These are phyloP conservation scores for Quercus robur DNA, from an alignment of 306 rosid species.

Conservation along the genomic window DNA sequence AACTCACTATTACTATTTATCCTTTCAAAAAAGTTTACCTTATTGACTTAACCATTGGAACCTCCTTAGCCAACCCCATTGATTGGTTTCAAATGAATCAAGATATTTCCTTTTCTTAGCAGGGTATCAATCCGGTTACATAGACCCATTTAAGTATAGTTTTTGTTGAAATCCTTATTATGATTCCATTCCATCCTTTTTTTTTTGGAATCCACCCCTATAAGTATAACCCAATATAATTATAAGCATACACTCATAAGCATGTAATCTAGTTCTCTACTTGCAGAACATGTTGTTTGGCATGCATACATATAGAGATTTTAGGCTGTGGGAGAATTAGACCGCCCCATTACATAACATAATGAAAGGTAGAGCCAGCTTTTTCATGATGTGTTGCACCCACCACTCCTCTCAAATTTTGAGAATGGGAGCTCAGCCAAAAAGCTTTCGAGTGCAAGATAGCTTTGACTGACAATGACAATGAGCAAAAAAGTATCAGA, in stretches of 20 bases:
- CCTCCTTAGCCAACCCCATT: too few relatives aligned
- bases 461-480: slow-evolving; percentile 30
- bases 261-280: neutral
- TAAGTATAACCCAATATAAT: neutral
- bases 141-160: too few relatives aligned
- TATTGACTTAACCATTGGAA: too few relatives aligned
- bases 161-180: too few relatives aligned
- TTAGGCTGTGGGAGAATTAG: neutral
- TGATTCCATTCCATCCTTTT: too few relatives aligned
- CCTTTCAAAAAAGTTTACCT: too few relatives aligned
- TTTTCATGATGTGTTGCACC: slow-evolving; percentile 35
- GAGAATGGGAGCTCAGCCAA: slow-evolving; percentile 17
- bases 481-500: neutral
- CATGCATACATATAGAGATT: neutral
- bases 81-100: too few relatives aligned
- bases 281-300: neutral
- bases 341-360: neutral
- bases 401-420: slow-evolving; percentile 31
- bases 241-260: neutral
- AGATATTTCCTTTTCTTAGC: too few relatives aligned
- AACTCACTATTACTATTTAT: too few relatives aligned
- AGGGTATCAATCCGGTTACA: too few relatives aligned
- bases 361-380: neutral
- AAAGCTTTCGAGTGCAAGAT: slow-evolving; percentile 19
- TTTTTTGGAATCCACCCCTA: too few relatives aligned